Percentiles rank a stretch among this genome's conserved stretches.
Evolutionary conservation across 352 stramenopile species (phyloP).

Genomic region (Phytophthora sp.): DNA sequence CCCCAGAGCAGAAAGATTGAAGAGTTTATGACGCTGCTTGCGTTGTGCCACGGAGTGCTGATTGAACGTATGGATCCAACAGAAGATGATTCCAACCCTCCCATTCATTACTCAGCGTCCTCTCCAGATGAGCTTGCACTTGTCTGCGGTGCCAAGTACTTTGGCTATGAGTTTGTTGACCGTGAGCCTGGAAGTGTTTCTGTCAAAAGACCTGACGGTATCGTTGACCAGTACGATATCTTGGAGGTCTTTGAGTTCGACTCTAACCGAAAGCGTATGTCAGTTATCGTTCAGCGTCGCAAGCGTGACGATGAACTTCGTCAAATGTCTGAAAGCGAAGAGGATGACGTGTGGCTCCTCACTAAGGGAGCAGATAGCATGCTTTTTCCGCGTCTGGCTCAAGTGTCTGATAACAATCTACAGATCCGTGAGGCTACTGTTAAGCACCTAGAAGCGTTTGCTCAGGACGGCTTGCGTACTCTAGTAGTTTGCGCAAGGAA

Average conservation of each 20-base stretch:
- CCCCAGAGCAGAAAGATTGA: conserved; percentile 63
- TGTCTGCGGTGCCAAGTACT: conserved; percentile 86
- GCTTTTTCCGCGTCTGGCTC: conserved; percentile 79
- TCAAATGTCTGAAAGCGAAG: conserved; percentile 66
- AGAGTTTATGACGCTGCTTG: conserved; percentile 88
- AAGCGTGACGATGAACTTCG: conserved; percentile 78
- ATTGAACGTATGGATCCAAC: conserved; percentile 86
- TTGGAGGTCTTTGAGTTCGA: conserved; percentile 95
- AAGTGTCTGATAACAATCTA: conserved; percentile 43
- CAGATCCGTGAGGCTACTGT: conserved; percentile 53
- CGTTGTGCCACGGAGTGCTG: conserved; percentile 96
- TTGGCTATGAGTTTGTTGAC: conserved; percentile 83
- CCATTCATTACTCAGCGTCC: conserved; percentile 87
- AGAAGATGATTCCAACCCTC: conserved; percentile 27
- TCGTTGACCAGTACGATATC: conserved; percentile 85
- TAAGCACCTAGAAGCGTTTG: conserved; percentile 83
- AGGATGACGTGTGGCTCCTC: conserved; percentile 78
- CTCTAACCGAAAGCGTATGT: conserved; percentile 88
- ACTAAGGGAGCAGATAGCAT: conserved; percentile 86
- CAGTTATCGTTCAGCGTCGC: conserved; percentile 77
- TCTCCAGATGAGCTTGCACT: conserved; percentile 89
- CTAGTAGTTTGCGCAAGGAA: conserved; percentile 82
- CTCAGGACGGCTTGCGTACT: conserved; percentile 87
- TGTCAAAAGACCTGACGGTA: conserved; percentile 63
- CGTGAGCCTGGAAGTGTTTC: conserved; percentile 74